phyloP scores from a whole-genome alignment of 1,284 basidiomycete genomes.

The Irpex rosettiformis region DNA sequence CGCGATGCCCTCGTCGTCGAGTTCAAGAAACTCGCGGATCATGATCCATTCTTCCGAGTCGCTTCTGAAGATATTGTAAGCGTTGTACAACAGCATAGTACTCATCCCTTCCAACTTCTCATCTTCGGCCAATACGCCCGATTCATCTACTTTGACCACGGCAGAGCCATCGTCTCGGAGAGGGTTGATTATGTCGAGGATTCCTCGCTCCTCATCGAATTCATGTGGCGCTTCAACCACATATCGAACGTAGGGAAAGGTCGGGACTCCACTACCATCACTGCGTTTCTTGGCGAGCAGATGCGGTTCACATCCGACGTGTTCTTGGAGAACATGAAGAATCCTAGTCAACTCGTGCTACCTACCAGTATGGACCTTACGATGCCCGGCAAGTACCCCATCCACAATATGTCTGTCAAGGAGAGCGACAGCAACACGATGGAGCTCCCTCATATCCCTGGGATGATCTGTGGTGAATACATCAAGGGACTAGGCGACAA shows the following conservation, averaged over 20 bases:
- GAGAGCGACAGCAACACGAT: not conserved
- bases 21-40: not conserved
- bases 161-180: constrained; percentile 26
- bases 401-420: not conserved
- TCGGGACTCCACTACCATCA: constrained; percentile 18
- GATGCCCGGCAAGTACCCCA: not conserved
- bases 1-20: not conserved
- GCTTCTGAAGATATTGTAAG: not conserved
- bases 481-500: not conserved
- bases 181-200: constrained; percentile 23
- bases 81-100: constrained; percentile 4
- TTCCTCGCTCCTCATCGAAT: constrained; percentile 20
- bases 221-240: constrained; percentile 24
- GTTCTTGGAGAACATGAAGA: not conserved
- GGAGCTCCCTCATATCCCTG: not conserved
- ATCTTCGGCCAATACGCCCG: constrained; percentile 22
- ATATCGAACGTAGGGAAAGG: constrained; percentile 17
- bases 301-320: not conserved
- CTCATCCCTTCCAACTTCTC: constrained; percentile 23
- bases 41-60: not conserved
- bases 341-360: not conserved
- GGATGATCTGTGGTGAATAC: not conserved
- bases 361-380: not conserved
- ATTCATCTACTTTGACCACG: constrained; percentile 29
- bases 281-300: constrained; percentile 1